A percentile compares a stretch with the other conserved stretches of the same genome.
phyloP scores from a whole-genome alignment of 106 monocot species.

The Dendrobium huoshanense region DNA sequence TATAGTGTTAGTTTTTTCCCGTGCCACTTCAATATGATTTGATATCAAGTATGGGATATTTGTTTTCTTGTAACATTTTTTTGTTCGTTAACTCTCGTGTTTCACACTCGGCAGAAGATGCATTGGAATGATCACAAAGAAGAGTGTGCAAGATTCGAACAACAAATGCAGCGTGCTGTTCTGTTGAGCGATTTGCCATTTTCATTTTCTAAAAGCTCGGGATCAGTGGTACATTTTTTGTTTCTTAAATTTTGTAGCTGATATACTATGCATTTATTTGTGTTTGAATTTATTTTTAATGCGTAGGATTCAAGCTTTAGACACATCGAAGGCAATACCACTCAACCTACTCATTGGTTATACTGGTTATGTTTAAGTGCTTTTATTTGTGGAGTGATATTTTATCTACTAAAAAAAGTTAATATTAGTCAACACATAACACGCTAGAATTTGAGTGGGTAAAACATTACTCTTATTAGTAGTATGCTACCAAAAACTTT shows the following conservation, averaged over 20 bases:
- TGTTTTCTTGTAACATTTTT: not conserved
- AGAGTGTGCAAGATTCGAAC: conserved; percentile 65
- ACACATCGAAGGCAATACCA: too few relatives aligned
- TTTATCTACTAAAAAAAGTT: too few relatives aligned
- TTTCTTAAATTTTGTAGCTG: not conserved
- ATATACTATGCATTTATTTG: not conserved
- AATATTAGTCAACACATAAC: too few relatives aligned
- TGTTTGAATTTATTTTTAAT: not conserved
- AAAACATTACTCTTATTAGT: too few relatives aligned
- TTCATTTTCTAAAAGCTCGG: conserved; percentile 26
- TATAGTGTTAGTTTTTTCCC: not conserved
- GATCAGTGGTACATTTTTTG: not conserved
- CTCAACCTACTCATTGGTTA: too few relatives aligned
- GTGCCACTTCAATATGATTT: not conserved
- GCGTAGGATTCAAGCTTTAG: too few relatives aligned
- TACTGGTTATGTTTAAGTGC: too few relatives aligned
- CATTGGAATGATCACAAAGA: conserved; percentile 86
- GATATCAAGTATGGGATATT: not conserved
- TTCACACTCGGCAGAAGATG: conserved; percentile 29
- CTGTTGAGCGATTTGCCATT: conserved; percentile 68
- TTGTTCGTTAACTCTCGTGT: not conserved
- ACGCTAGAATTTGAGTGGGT: too few relatives aligned
- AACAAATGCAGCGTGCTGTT: conserved; percentile 55
- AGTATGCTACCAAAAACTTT: too few relatives aligned
- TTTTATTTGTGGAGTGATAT: too few relatives aligned